Conservation (phyloP, 345 rosid genomes). For the Corchorus olitorius region DNA sequence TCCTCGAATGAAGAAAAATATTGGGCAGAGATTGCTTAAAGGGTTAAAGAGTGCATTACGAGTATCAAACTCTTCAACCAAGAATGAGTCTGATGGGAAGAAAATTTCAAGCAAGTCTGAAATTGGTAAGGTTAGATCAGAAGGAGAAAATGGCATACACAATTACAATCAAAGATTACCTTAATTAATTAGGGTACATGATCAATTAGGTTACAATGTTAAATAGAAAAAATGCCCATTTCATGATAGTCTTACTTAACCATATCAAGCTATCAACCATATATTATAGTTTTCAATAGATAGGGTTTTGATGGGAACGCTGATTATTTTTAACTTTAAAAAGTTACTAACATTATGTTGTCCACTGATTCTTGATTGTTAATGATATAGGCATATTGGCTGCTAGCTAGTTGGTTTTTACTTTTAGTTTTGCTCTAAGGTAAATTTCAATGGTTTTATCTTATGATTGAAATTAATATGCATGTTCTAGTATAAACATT, state of each 20-base stretch:
- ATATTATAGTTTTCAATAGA: no score
- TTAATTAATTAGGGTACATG: not conserved
- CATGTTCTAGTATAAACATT: no score
- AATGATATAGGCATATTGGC: no score
- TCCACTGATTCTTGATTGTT: no score
- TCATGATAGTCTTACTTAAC: not conserved
- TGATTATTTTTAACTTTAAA: no score
- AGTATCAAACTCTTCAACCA: constrained; percentile 40
- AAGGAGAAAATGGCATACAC: not conserved
- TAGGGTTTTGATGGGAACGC: no score
- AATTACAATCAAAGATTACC: not conserved
- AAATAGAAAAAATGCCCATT: not conserved
- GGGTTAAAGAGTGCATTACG: constrained; percentile 60
- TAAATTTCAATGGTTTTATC: no score
- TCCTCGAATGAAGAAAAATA: constrained; percentile 35
- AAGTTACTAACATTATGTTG: no score
- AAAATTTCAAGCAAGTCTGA: constrained; percentile 17
- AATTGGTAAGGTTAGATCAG: constrained; percentile 7
- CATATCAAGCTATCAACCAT: no score
- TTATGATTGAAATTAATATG: no score
- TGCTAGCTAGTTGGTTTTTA: no score
- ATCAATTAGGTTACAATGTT: not conserved
- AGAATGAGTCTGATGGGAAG: constrained; percentile 19
- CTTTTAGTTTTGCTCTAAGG: no score
- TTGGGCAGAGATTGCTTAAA: constrained; percentile 50